Evolutionary conservation across 2,329 filamentous ascomycete species (phyloP).

Genomic region (Pseudogymnoascus destructans): DNA sequence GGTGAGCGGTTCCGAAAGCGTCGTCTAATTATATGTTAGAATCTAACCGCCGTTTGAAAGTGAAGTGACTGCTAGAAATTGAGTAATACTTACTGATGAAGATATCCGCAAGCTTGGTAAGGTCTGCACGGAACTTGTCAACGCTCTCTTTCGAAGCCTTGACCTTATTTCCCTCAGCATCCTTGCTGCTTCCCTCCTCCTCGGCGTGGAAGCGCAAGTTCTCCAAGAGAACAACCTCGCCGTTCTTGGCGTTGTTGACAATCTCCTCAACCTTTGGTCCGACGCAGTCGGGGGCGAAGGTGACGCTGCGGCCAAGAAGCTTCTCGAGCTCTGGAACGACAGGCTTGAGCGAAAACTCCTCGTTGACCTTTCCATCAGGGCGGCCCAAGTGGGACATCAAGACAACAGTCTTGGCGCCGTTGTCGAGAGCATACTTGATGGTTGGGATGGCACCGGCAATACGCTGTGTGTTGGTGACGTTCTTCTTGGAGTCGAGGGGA

Average conservation of each 20-base stretch:
- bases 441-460: slow-evolving; percentile 92
- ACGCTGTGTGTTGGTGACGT: slow-evolving; percentile 96
- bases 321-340: slow-evolving; percentile 87
- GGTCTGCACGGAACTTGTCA: slow-evolving; percentile 82
- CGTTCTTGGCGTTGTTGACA: slow-evolving; percentile 68
- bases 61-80: neutral
- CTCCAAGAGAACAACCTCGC: slow-evolving; percentile 82
- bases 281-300: slow-evolving; percentile 82
- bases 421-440: slow-evolving; percentile 84
- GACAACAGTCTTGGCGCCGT: slow-evolving; percentile 83
- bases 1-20: slow-evolving; percentile 95
- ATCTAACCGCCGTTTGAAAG: slow-evolving; percentile 12
- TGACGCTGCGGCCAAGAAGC: slow-evolving; percentile 68
- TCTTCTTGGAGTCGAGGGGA: slow-evolving; percentile 81
- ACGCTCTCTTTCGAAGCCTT: slow-evolving; percentile 95
- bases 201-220: slow-evolving; percentile 97
- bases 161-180: slow-evolving; percentile 87
- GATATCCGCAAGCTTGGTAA: slow-evolving; percentile 88
- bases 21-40: slow-evolving; percentile 50
- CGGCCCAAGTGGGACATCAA: slow-evolving; percentile 98
- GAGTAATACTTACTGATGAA: slow-evolving; percentile 66
- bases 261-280: slow-evolving; percentile 81
- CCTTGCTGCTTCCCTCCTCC: slow-evolving; percentile 94
- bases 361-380: slow-evolving; percentile 76
- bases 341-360: slow-evolving; percentile 90